Conservation (phyloP, 2,329 filamentous ascomycete species). For the Bisporella sp. region DNA sequence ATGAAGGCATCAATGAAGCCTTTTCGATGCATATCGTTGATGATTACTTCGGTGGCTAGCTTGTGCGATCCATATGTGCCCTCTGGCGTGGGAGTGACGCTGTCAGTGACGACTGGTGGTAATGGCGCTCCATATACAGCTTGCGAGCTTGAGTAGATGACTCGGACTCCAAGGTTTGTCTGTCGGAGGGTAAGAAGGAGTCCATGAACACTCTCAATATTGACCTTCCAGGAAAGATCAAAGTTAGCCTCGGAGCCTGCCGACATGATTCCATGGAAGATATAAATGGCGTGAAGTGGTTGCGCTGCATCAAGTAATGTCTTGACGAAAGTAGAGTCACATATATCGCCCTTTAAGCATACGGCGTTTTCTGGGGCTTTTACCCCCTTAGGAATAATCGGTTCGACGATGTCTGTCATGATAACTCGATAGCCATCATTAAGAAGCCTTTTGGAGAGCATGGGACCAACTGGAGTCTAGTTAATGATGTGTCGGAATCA, state of each 20-base stretch:
- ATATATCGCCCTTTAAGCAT: conserved; percentile 28
- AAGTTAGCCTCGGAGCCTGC: conserved; percentile 53
- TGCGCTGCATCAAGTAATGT: conserved; percentile 23
- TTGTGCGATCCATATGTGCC: conserved; percentile 56
- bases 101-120: conserved; percentile 40
- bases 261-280: conserved; percentile 61
- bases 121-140: conserved; percentile 53
- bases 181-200: conserved; percentile 45
- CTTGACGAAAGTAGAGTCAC: conserved; percentile 24
- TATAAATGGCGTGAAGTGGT: conserved; percentile 41
- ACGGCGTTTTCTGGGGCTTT: conserved; percentile 18
- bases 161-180: conserved; percentile 28
- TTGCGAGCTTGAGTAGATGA: conserved; percentile 52
- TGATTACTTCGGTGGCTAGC: conserved; percentile 50
- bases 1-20: conserved; percentile 50
- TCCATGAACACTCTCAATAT: conserved; percentile 47
- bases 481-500: conserved; percentile 39
- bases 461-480: conserved; percentile 49
- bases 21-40: conserved; percentile 50
- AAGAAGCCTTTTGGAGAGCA: conserved; percentile 38
- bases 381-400: conserved; percentile 38
- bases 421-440: conserved; percentile 33
- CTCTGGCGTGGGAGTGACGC: conserved; percentile 43
- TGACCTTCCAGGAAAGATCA: conserved; percentile 47
- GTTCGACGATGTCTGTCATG: conserved; percentile 49